These are phyloP conservation scores for Colletotrichum karsti DNA, from an alignment of 2,329 filamentous ascomycete genomes.

Conservation along the genomic window DNA sequence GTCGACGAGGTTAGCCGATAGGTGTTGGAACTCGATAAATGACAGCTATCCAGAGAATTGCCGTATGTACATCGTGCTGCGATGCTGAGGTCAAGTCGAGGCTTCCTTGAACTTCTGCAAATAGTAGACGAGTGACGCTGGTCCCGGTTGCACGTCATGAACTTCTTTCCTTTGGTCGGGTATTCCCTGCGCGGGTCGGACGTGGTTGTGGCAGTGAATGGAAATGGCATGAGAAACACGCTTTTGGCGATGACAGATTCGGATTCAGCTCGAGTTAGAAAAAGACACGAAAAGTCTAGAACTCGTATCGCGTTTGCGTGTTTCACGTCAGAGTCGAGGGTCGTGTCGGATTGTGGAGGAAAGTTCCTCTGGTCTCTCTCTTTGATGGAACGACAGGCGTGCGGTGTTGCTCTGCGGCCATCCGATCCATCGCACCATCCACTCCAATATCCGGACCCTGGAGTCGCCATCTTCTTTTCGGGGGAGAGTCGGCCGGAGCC, in stretches of 20 bases:
- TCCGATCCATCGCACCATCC: slow-evolving; percentile 14
- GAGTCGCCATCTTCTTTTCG: slow-evolving; percentile 4
- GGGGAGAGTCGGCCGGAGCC: slow-evolving; percentile 3
- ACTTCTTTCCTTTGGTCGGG: not conserved
- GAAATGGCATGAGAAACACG: not conserved
- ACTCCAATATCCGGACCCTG: slow-evolving; percentile 22
- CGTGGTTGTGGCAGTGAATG: slow-evolving; percentile 4
- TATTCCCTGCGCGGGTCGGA: slow-evolving; percentile 3
- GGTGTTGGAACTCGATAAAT: not conserved
- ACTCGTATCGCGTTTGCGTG: slow-evolving; percentile 7
- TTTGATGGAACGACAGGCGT: slow-evolving; percentile 1
- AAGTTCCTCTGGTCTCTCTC: not conserved
- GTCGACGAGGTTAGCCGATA: not conserved
- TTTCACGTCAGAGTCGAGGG: slow-evolving; percentile 2
- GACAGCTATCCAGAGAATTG: too few relatives aligned
- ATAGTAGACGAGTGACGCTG: not conserved
- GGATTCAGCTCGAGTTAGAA: slow-evolving; percentile 24
- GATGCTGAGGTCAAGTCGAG: not conserved
- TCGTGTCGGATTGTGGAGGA: not conserved
- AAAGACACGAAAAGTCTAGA: slow-evolving; percentile 9
- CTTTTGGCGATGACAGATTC: slow-evolving; percentile 7
- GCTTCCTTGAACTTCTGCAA: not conserved
- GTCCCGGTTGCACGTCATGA: not conserved
- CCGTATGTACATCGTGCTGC: not conserved
- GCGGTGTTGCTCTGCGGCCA: not conserved